These are phyloP conservation scores for Craspedostauros australis DNA, from an alignment of 108 stramenopile species.

Conservation along the genomic window DNA sequence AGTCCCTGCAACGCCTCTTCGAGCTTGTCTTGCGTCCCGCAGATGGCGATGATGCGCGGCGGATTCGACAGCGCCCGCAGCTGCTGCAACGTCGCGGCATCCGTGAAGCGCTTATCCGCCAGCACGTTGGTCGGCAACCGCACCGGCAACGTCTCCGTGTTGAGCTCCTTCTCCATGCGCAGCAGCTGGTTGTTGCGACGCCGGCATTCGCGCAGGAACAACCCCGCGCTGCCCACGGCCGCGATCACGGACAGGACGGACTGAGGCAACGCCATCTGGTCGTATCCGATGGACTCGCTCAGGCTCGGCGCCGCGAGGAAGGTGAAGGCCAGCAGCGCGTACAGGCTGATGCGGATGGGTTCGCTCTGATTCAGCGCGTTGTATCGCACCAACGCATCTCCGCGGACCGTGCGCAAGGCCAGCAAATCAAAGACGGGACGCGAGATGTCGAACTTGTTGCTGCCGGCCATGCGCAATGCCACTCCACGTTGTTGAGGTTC, in stretches of 20 bases:
- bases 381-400: conserved; percentile 70
- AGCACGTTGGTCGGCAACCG: conserved; percentile 44
- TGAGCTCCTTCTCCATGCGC: conserved; percentile 77
- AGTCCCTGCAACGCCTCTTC: conserved; percentile 27
- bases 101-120: conserved; percentile 24
- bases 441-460: conserved; percentile 65
- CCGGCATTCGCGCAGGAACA: conserved; percentile 59
- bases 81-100: conserved; percentile 15
- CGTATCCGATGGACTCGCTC: conserved; percentile 39
- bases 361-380: conserved; percentile 72
- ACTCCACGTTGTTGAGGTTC: too few relatives aligned
- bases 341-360: conserved; percentile 71
- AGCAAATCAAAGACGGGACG: conserved; percentile 72
- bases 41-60: conserved; percentile 52
- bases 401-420: conserved; percentile 58
- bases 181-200: conserved; percentile 54
- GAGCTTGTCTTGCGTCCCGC: conserved; percentile 40
- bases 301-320: conserved; percentile 45
- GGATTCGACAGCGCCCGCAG: conserved; percentile 9
- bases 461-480: conserved; percentile 11
- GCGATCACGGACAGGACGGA: conserved; percentile 14
- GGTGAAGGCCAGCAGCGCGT: conserved; percentile 30
- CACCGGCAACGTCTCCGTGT: conserved; percentile 43
- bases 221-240: conserved; percentile 25
- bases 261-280: conserved; percentile 11